These are phyloP conservation scores for Nannizziopsis arthrosporioides DNA, from an alignment of 2,329 filamentous ascomycete genomes.

Conservation along the genomic window DNA sequence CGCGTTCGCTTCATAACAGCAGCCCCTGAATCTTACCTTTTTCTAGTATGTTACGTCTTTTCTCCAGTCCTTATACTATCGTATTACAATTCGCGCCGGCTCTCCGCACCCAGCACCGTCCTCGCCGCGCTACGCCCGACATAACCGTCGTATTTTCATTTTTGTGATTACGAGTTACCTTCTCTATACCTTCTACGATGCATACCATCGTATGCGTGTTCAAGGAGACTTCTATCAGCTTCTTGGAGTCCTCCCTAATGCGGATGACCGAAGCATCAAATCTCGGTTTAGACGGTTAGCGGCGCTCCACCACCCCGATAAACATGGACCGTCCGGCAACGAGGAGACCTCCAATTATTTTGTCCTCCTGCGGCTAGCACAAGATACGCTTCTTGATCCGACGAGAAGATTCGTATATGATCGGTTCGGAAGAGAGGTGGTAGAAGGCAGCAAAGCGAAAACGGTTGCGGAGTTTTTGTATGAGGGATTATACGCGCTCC, in stretches of 20 bases:
- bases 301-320: constrained; percentile 69
- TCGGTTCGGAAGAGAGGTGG: constrained; percentile 64
- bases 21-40: background rate
- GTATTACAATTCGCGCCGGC: constrained; percentile 78
- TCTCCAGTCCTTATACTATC: constrained; percentile 72
- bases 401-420: constrained; percentile 78
- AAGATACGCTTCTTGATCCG: constrained; percentile 69
- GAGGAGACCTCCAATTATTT: constrained; percentile 44
- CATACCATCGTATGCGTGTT: constrained; percentile 64
- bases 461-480: constrained; percentile 63
- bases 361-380: constrained; percentile 68
- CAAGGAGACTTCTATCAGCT: constrained; percentile 67
- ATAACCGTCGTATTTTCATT: constrained; percentile 74
- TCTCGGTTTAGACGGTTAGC: constrained; percentile 69
- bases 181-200: constrained; percentile 83
- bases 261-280: constrained; percentile 66
- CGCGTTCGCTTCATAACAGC: background rate
- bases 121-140: constrained; percentile 54
- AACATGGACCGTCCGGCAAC: constrained; percentile 37
- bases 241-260: constrained; percentile 57
- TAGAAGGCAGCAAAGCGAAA: constrained; percentile 44
- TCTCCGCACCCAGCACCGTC: constrained; percentile 61
- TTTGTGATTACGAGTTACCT: constrained; percentile 75
- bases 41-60: constrained; percentile 62
- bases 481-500: constrained; percentile 45